Evolutionary conservation across 371 early-diverging fungal genomes (phyloP).

Genomic region (Dentiscutata heterogama): DNA sequence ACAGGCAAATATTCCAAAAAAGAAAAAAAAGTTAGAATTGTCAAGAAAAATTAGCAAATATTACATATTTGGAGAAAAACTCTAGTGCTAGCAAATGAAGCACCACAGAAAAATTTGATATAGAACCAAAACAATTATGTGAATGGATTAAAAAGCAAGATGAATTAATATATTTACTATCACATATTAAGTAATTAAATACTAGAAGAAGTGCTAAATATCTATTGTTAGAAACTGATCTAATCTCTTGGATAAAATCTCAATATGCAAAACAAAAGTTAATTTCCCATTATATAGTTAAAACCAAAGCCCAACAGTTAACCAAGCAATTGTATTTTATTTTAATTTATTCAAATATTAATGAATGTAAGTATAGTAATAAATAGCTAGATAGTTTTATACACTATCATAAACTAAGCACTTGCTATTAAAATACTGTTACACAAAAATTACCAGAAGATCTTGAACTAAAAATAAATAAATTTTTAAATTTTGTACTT

Average conservation of each 20-base stretch:
- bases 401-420: background rate
- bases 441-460: background rate
- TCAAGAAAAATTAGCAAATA: background rate
- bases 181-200: constrained; percentile 1
- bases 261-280: background rate
- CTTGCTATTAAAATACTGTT: background rate
- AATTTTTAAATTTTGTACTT: background rate
- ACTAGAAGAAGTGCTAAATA: background rate
- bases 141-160: background rate
- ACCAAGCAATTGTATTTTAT: background rate
- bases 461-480: background rate
- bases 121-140: constrained; percentile 17
- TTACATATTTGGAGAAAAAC: constrained; percentile 2
- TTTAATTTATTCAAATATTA: background rate
- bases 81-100: background rate
- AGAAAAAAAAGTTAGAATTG: background rate
- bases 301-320: background rate
- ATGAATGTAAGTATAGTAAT: background rate
- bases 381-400: constrained; percentile 2
- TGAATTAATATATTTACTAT: background rate
- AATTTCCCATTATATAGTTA: background rate
- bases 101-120: constrained; percentile 4
- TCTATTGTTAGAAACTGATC: background rate
- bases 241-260: background rate
- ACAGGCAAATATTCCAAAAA: background rate